Base-by-base conservation (phyloP, 352 stramenopile genomes). In the Albugo candida region DNA sequence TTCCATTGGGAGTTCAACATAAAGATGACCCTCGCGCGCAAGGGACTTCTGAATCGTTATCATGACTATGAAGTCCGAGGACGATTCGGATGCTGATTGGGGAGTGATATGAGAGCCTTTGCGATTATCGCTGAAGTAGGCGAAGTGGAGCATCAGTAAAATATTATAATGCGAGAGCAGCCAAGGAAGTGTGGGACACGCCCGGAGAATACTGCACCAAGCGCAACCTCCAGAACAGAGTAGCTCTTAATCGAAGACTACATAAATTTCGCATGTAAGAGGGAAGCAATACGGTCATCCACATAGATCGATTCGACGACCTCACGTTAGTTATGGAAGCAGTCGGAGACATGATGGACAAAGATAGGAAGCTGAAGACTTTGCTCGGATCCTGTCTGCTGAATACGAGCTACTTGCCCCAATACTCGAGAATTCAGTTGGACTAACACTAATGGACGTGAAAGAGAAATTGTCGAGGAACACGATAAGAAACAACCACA, bases 391-490 rank as follows among this genome's bases (percentile, higher is more conserved):
- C n/a, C n/a, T n/a, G n/a, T n/a, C n/a, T n/a, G n/a, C n/a, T n/a
- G n/a, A n/a, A n/a, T n/a, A n/a, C n/a, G 47, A 59, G 24, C 47
- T 41, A 4, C 17, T 49, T 5, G 41, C 49, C 0, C 3, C 8
- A 8, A 31, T 31, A 10, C 43, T 51, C 27, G 53, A 64, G 58
- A 59, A 46, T 41, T 31, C 0, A 44, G 45, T n/a, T 16, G 48
- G 38, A 11, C 4, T 49, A 3, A 40, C 38, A 16, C 31, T 64
- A 0, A 53, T 55, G 2, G 49, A 55, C 8, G 51, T 57, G 0
- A 59, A 59, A 39, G 58, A 65, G 27, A 65, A 60, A 43, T 45
- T 55, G 10, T 36, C 59, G 53, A 60, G 52, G 41, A 55, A 18
- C 47, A 55, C 20, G 49, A 64, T 16, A 52, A 55, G 27, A 20